phyloP scores from a whole-genome alignment of 192 early-diverging fungal species.

The Coemansia umbellata region DNA sequence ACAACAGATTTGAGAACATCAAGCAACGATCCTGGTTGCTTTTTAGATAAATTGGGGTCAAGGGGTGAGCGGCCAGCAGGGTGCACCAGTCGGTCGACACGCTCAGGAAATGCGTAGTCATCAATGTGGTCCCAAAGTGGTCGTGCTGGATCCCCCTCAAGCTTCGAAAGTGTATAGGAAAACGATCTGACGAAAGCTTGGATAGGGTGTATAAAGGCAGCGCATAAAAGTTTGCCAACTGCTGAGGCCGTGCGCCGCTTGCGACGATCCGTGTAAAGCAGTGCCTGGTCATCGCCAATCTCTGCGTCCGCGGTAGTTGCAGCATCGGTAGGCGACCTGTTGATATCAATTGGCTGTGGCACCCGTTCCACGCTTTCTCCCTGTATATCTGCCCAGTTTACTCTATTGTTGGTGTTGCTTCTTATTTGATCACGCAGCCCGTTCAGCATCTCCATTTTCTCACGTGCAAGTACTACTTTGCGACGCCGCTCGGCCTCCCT shows the following conservation, averaged over 20 bases:
- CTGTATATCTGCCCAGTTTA: background rate
- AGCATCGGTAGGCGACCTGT: background rate
- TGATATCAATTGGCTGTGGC: background rate
- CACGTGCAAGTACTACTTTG: conserved; percentile 4
- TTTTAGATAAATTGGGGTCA: conserved; percentile 21
- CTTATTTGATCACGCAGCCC: background rate
- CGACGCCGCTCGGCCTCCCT: conserved; percentile 43
- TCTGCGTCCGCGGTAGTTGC: background rate
- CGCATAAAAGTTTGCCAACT: background rate
- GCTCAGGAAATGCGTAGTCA: conserved; percentile 48
- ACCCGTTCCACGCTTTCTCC: background rate
- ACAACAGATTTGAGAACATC: conserved; percentile 13
- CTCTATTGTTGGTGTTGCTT: background rate
- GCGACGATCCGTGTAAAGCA: no score
- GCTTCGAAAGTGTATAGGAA: conserved; percentile 13
- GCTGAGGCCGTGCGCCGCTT: no score
- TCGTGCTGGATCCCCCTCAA: conserved; percentile 34
- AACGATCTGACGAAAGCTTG: conserved; percentile 12
- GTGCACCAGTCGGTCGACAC: conserved; percentile 10
- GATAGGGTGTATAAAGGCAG: conserved; percentile 16
- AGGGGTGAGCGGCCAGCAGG: conserved; percentile 24
- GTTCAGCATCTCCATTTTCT: conserved; percentile 2
- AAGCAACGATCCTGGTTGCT: conserved; percentile 33
- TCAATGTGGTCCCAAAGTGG: conserved; percentile 41
- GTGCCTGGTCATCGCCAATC: background rate